Evolutionary conservation across 345 rosid genomes (phyloP).

Genomic region (Euphorbia peplus): DNA sequence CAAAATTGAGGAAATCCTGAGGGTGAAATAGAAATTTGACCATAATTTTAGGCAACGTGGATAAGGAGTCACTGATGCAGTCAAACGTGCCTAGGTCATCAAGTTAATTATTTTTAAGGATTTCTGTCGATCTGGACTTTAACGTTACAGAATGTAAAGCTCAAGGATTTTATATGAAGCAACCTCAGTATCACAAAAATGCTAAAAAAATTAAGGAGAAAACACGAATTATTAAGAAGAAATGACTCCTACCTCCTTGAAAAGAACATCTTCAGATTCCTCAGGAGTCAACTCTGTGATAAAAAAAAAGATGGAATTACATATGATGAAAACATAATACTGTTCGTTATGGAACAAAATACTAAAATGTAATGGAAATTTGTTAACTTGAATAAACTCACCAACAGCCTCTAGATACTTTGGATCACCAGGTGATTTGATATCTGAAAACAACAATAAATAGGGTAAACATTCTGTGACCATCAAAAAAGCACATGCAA

Average conservation of each 20-base stretch:
- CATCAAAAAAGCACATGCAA: not conserved
- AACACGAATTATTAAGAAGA: constrained; percentile 7
- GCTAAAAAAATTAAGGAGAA: constrained; percentile 1
- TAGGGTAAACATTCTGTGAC: constrained; percentile 13
- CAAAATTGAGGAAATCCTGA: no score
- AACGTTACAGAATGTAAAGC: no score
- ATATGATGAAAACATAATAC: not conserved
- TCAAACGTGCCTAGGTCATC: no score
- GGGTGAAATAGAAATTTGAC: no score
- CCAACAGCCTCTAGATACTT: constrained; percentile 84
- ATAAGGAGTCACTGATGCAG: no score
- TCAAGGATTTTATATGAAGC: not conserved
- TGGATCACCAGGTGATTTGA: constrained; percentile 81
- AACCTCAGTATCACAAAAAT: not conserved
- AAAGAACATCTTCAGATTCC: constrained; percentile 97
- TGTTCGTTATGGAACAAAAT: not conserved
- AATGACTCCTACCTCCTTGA: constrained; percentile 71
- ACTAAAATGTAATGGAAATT: not conserved
- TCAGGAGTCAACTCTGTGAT: constrained; percentile 83
- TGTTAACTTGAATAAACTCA: constrained; percentile 32
- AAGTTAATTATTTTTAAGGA: no score
- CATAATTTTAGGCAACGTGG: no score
- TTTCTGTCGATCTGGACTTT: no score
- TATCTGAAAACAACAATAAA: constrained; percentile 48
- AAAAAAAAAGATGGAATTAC: constrained; percentile 12